Evolutionary conservation across 2,329 filamentous ascomycete genomes (phyloP).

Genomic region (Penicillium decumbens): DNA sequence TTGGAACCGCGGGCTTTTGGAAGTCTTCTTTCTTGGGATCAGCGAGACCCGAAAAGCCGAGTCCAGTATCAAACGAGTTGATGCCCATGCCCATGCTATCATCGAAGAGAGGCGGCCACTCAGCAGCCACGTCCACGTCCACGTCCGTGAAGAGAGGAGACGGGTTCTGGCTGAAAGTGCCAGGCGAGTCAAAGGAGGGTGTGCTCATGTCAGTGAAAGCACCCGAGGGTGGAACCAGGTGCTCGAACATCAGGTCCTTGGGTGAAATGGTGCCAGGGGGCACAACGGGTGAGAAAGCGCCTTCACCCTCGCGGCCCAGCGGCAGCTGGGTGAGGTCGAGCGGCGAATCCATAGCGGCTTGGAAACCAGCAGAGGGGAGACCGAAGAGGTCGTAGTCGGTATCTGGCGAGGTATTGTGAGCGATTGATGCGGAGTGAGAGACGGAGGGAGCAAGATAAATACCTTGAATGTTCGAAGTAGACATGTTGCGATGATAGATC

Average conservation of each 20-base stretch:
- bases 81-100: conserved; percentile 24
- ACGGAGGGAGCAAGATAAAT: conserved; percentile 20
- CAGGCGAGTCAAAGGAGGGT: conserved; percentile 73
- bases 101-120: conserved; percentile 64
- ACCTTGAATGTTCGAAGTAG: conserved; percentile 39
- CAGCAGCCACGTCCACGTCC: conserved; percentile 50
- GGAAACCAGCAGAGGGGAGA: conserved; percentile 24
- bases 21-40: conserved; percentile 18
- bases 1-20: conserved; percentile 37
- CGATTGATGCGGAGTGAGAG: neutral
- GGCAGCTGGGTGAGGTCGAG: conserved; percentile 15
- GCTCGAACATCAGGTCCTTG: conserved; percentile 69
- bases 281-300: conserved; percentile 27
- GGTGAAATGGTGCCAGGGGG: conserved; percentile 69
- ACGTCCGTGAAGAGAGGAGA: conserved; percentile 67
- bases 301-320: conserved; percentile 20
- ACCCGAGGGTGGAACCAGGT: conserved; percentile 75
- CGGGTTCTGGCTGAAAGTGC: conserved; percentile 63
- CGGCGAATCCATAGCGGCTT: conserved; percentile 13
- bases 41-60: conserved; percentile 30
- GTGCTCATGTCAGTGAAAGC: conserved; percentile 81
- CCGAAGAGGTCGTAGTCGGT: conserved; percentile 29
- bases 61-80: conserved; percentile 28
- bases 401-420: conserved; percentile 18
- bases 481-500: conserved; percentile 38